A percentile compares a stretch with the other conserved stretches of the same genome.
phyloP scores from a whole-genome alignment of 1,284 basidiomycete species.

The Puccinia sorghi region DNA sequence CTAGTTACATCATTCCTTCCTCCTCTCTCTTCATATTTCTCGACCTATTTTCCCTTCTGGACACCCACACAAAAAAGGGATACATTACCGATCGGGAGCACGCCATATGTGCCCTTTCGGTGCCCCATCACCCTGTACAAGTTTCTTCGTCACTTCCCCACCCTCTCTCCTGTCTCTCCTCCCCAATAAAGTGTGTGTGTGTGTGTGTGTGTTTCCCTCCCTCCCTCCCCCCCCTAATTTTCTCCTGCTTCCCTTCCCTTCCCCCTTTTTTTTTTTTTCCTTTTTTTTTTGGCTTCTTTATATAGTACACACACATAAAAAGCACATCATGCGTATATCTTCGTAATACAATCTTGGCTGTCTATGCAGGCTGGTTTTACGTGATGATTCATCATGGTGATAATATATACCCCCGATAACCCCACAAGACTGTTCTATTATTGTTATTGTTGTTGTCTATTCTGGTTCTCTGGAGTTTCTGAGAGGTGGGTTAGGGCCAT shows the following conservation, averaged over 20 bases:
- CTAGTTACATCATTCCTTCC: not conserved
- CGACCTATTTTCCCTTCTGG: too few relatives aligned
- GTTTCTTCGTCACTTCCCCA: not conserved
- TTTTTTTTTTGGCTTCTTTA: constrained; percentile 29
- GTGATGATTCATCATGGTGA: too few relatives aligned
- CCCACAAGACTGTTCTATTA: too few relatives aligned
- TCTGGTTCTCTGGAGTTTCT: too few relatives aligned
- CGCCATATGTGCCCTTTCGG: not conserved
- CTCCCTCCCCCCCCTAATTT: constrained; percentile 51
- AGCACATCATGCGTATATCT: constrained; percentile 48
- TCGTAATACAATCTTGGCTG: too few relatives aligned
- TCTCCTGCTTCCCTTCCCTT: constrained; percentile 58
- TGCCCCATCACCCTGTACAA: not conserved
- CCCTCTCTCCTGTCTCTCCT: too few relatives aligned
- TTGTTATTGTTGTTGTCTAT: too few relatives aligned
- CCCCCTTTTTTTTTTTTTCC: constrained; percentile 52
- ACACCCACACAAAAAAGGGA: not conserved
- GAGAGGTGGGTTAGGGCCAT: too few relatives aligned
- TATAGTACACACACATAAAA: constrained; percentile 30
- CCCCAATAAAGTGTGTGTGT: too few relatives aligned
- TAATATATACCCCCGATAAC: too few relatives aligned
- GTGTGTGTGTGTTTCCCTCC: not conserved
- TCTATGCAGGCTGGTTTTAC: too few relatives aligned
- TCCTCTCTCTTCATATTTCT: not conserved
- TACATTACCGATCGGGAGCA: not conserved